These are phyloP conservation scores for Phytophthora pisi DNA, from an alignment of 352 stramenopile genomes.

Conservation along the genomic window DNA sequence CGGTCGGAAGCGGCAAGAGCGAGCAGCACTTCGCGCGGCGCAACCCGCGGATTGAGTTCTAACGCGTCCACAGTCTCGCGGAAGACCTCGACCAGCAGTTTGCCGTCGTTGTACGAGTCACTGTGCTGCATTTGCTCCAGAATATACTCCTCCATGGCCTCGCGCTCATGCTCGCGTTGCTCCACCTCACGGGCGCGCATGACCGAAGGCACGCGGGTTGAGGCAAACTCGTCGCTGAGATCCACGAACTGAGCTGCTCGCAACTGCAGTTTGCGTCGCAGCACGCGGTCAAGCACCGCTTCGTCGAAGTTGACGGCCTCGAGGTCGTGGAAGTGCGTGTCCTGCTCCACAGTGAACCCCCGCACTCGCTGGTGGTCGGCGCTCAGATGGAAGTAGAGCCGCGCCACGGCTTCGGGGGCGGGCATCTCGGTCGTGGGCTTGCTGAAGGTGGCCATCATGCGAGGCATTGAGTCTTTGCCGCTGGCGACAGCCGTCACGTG, in stretches of 20 bases:
- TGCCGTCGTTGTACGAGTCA: constrained; percentile 72
- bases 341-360: constrained; percentile 68
- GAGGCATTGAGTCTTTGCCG: constrained; percentile 39
- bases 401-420: constrained; percentile 49
- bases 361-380: constrained; percentile 43
- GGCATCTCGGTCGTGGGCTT: constrained; percentile 52
- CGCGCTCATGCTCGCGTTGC: constrained; percentile 42
- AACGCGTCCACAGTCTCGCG: constrained; percentile 45
- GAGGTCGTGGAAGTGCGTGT: constrained; percentile 64
- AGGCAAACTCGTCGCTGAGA: constrained; percentile 69
- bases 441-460: constrained; percentile 68
- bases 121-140: constrained; percentile 66
- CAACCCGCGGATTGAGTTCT: constrained; percentile 36
- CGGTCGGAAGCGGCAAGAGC: constrained; percentile 57
- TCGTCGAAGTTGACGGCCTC: constrained; percentile 58
- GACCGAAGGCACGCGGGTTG: constrained; percentile 52
- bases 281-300: constrained; percentile 53
- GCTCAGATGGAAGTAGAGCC: constrained; percentile 66
- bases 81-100: constrained; percentile 53
- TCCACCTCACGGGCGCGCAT: constrained; percentile 44
- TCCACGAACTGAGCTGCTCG: constrained; percentile 47
- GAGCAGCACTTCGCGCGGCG: constrained; percentile 53
- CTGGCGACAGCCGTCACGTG: constrained; percentile 38
- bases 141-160: constrained; percentile 59
- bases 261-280: constrained; percentile 63